Conservation (phyloP, 2,329 filamentous ascomycete genomes). For the Nannizziopsis arthrosporioides region DNA sequence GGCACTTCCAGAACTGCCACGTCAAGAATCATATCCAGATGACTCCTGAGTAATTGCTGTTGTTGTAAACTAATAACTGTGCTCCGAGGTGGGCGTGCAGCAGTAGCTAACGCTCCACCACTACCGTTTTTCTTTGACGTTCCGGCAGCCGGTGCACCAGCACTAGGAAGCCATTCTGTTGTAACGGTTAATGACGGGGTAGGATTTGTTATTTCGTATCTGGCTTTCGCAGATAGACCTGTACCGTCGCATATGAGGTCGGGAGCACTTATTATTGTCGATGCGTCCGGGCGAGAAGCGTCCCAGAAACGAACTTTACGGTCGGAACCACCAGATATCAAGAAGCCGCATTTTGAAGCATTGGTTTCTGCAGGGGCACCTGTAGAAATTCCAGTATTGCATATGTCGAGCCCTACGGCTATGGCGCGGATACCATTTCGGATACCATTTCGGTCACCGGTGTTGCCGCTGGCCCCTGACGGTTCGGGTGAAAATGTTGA, state of each 20-base stretch:
- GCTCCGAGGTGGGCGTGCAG: constrained; percentile 50
- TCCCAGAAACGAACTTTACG: constrained; percentile 94
- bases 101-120: constrained; percentile 21
- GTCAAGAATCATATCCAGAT: constrained; percentile 79
- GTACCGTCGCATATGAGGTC: constrained; percentile 49
- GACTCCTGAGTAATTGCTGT: constrained; percentile 70
- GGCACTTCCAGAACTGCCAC: constrained; percentile 79
- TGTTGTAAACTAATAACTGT: constrained; percentile 83
- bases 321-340: constrained; percentile 79
- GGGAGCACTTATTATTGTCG: constrained; percentile 67
- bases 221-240: constrained; percentile 43
- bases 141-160: constrained; percentile 20
- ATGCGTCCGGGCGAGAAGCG: constrained; percentile 62
- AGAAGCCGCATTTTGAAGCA: constrained; percentile 59
- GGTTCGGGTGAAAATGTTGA: constrained; percentile 47
- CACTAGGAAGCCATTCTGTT: constrained; percentile 48
- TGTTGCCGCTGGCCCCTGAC: not conserved
- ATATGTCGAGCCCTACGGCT: constrained; percentile 56
- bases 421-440: constrained; percentile 62
- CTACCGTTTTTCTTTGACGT: constrained; percentile 27
- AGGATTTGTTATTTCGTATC: constrained; percentile 55
- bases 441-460: constrained; percentile 43
- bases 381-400: constrained; percentile 55
- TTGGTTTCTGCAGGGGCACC: constrained; percentile 18
- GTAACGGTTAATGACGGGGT: constrained; percentile 54